Evolutionary conservation across 2,329 filamentous ascomycete genomes (phyloP), one percentile per base, ranked within the genome.

Genomic region (Torrubiella hemipterigena): DNA sequence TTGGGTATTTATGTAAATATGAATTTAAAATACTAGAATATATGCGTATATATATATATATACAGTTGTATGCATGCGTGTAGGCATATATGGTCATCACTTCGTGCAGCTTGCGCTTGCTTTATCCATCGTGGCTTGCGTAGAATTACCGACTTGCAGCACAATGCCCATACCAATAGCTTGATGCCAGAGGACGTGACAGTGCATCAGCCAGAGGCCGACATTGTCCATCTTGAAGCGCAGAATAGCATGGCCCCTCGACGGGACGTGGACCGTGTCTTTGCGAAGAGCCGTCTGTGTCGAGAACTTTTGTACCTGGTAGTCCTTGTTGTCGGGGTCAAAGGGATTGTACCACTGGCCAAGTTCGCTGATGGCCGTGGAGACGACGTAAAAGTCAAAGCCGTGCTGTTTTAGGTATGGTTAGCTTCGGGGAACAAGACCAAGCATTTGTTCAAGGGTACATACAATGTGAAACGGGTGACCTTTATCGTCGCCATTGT

Each of bases 381-480:
- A 25, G 3, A 46, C 29, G 10, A 37, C 31, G n/a, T 33, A 27
- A 31, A 37, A 37, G 14, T 28, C 29, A 15, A 33, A 31, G 12
- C 43, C 45, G 19, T 46, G 45, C 40, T 47, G 19, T 16, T 3
- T 7, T 29, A 16, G 2, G 11, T 27, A 17, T 2, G n/a, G 16
- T 27, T 18, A 5, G 8, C 13, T 6, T 17, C n/a, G n/a, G 23
- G 15, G 23, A 26, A 13, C n/a, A n/a, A n/a, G n/a, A n/a, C n/a
- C n/a, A n/a, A n/a, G n/a, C 20, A 15, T 12, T 15, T 6, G 26
- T 13, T 25, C n/a, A 15, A 15, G 6, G 8, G n/a, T 16, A 37
- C 46, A 34, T 45, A 62, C 59, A 25, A 68, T 36, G 40, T 68
- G 65, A 35, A 67, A 67, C 1, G 65, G 64, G 40, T 68, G 65